Percentiles rank a stretch among this genome's conserved stretches.
These are phyloP conservation scores for Colletotrichum incanum DNA, from an alignment of 2,329 filamentous ascomycete genomes.

Conservation along the genomic window DNA sequence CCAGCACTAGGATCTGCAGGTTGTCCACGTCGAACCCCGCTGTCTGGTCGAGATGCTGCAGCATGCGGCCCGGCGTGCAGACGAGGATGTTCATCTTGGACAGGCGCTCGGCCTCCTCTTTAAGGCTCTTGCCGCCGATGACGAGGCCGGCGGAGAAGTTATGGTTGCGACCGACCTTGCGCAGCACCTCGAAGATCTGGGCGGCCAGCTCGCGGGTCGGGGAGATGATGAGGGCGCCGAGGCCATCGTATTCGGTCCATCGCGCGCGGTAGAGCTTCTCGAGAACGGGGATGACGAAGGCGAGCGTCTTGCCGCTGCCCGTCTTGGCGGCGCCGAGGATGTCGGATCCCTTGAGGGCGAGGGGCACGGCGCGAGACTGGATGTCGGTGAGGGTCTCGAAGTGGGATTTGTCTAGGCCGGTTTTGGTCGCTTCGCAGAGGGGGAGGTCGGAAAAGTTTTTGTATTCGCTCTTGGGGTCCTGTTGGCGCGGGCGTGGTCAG, in stretches of 20 bases:
- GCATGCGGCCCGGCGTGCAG: slow-evolving; percentile 93
- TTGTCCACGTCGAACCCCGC: slow-evolving; percentile 91
- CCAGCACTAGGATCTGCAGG: slow-evolving; percentile 91
- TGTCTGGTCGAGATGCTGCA: slow-evolving; percentile 96
- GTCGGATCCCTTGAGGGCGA: slow-evolving; percentile 88
- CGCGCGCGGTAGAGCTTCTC: slow-evolving; percentile 91
- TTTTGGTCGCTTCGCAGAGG: slow-evolving; percentile 84
- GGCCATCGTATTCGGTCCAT: slow-evolving; percentile 92
- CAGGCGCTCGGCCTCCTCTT: slow-evolving; percentile 88
- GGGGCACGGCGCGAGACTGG: slow-evolving; percentile 89
- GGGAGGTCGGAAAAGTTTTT: slow-evolving; percentile 88
- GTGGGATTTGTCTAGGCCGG: slow-evolving; percentile 87
- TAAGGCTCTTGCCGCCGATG: slow-evolving; percentile 92
- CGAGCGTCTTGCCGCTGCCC: slow-evolving; percentile 94
- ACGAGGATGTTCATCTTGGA: slow-evolving; percentile 97
- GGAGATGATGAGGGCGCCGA: slow-evolving; percentile 93
- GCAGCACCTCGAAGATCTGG: slow-evolving; percentile 95
- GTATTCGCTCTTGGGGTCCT: slow-evolving; percentile 75
- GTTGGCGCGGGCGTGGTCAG: background rate
- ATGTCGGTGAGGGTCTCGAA: slow-evolving; percentile 94
- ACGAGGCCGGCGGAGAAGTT: slow-evolving; percentile 92
- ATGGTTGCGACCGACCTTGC: slow-evolving; percentile 91
- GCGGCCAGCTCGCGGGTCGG: slow-evolving; percentile 96
- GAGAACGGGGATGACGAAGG: slow-evolving; percentile 91
- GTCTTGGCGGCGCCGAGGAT: slow-evolving; percentile 96